Percentiles rank a stretch among this genome's conserved stretches.
Conservation (phyloP, 768 basidiomycete species). For the Naematelia aurantialba region DNA sequence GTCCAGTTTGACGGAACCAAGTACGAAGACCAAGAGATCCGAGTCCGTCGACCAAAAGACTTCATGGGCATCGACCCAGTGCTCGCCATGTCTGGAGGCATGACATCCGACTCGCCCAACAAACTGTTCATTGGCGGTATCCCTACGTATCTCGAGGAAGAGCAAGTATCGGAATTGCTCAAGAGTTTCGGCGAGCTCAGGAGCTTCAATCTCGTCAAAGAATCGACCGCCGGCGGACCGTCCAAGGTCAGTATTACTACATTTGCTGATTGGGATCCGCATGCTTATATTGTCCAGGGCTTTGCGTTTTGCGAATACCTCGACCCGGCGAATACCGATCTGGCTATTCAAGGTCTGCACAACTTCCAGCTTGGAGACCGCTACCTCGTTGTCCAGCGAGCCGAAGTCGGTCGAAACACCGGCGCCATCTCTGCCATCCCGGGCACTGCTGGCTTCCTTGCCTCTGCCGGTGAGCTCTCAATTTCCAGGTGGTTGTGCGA, state of each 20-base stretch:
- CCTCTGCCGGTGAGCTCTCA: slow-evolving; percentile 21
- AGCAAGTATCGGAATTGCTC: slow-evolving; percentile 95
- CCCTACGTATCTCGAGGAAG: slow-evolving; percentile 92
- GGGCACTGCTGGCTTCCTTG: slow-evolving; percentile 29
- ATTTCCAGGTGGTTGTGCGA: neutral
- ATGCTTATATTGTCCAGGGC: slow-evolving; percentile 59
- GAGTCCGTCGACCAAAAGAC: slow-evolving; percentile 96
- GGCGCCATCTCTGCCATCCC: slow-evolving; percentile 20
- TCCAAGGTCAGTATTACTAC: slow-evolving; percentile 65
- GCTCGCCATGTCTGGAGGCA: slow-evolving; percentile 86
- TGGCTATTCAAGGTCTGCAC: slow-evolving; percentile 92
- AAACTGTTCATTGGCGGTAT: slow-evolving; percentile 96
- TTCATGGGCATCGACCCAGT: slow-evolving; percentile 71
- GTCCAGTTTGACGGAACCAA: slow-evolving; percentile 98
- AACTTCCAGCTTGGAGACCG: slow-evolving; percentile 98
- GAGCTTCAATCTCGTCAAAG: slow-evolving; percentile 96
- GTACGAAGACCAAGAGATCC: slow-evolving; percentile 89
- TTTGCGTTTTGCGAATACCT: slow-evolving; percentile 99
- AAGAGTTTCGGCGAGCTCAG: slow-evolving; percentile 97
- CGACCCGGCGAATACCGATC: slow-evolving; percentile 80
- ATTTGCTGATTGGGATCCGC: neutral
- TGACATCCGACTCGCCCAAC: slow-evolving; percentile 95
- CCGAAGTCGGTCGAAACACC: slow-evolving; percentile 67
- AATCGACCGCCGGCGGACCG: slow-evolving; percentile 68
- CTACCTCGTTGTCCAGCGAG: slow-evolving; percentile 91